Evolutionary conservation across 306 rosid species (phyloP).

Genomic region (Quercus suber): DNA sequence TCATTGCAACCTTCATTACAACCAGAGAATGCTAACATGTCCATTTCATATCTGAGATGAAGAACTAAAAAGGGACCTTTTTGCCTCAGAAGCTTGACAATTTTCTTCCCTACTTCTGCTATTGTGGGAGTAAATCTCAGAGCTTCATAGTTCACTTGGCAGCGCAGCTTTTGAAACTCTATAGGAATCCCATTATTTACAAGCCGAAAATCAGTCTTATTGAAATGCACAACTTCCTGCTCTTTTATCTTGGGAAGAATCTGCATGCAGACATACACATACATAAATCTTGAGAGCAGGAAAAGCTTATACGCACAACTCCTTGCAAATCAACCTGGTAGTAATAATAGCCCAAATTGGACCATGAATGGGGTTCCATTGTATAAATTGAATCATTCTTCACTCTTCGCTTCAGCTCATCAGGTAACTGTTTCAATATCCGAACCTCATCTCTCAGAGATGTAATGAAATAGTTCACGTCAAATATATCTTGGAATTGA

Average conservation of each 20-base stretch:
- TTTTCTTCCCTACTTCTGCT: slow-evolving; percentile 67
- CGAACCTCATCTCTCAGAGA: slow-evolving; percentile 84
- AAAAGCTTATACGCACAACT: background rate
- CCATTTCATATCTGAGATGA: slow-evolving; percentile 98
- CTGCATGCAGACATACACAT: slow-evolving; percentile 19
- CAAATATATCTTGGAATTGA: slow-evolving; percentile 82
- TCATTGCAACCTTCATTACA: slow-evolving; percentile 74
- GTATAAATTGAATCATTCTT: slow-evolving; percentile 29
- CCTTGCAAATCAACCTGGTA: slow-evolving; percentile 45
- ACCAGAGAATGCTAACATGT: slow-evolving; percentile 95
- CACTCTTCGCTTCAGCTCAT: slow-evolving; percentile 51
- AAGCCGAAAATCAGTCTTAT: slow-evolving; percentile 74
- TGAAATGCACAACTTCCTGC: slow-evolving; percentile 76
- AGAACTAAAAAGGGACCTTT: slow-evolving; percentile 90
- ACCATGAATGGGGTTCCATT: slow-evolving; percentile 87
- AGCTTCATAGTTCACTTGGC: slow-evolving; percentile 70
- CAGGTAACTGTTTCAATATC: slow-evolving; percentile 70
- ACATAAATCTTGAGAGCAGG: background rate
- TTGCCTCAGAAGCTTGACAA: slow-evolving; percentile 65
- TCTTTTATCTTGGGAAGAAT: slow-evolving; percentile 70
- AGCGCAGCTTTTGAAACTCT: slow-evolving; percentile 74
- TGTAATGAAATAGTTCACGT: slow-evolving; percentile 65
- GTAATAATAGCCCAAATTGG: slow-evolving; percentile 65
- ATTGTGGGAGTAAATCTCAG: slow-evolving; percentile 75
- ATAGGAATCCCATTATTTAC: slow-evolving; percentile 69